Base-by-base conservation (phyloP, 23 red algal genomes). In the Gracilariopsis chorda region DNA sequence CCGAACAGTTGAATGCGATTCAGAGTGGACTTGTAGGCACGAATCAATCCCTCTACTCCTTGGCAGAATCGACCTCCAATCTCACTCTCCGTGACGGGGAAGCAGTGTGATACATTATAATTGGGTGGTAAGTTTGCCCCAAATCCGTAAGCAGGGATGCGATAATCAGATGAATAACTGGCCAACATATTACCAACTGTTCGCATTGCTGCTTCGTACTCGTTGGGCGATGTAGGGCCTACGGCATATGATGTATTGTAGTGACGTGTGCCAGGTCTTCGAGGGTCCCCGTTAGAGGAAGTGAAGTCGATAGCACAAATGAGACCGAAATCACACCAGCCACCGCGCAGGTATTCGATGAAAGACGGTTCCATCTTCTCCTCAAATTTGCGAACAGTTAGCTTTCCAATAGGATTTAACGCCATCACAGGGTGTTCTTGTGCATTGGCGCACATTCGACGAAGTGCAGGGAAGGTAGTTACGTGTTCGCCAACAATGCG, bases 131-230 rank as follows among this genome's bases (percentile, higher is more conserved):
- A 37, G 32, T 81, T 92, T 11, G 94, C 94, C 14, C 94, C 94
- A 90, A 96, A 96, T 24, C 94, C 94, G 74, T 92, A 96, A 21
- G 84, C 90, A 35, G 94, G 83, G 32, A 96, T 90, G 17, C 90
- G 81, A 52, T 82, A 79, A 43, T 96, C 94, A 6, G 90, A 84
- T 56, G 89, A 84, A 61, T 96, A 96, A 49, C 76, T 77, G 30
- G 85, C 59, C 49, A 96, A 52, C 62, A 92, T 81, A 61, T 80
- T 87, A 1, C 57, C 94, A 70, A 96, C 83, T 28, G 90, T 40
- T 39, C 70, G 88, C 70, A 88, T 96, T 13, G 94, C 94, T 46
- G 83, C 79, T 60, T 92, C 88, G 70, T 96, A 96, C 70, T 92
- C 80, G 65, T 96, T 96, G 25, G 83, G 82, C 19, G 74, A 43